These are phyloP conservation scores for Microbotryomycetes sp. DNA, from an alignment of 1,284 basidiomycete genomes.

Conservation along the genomic window DNA sequence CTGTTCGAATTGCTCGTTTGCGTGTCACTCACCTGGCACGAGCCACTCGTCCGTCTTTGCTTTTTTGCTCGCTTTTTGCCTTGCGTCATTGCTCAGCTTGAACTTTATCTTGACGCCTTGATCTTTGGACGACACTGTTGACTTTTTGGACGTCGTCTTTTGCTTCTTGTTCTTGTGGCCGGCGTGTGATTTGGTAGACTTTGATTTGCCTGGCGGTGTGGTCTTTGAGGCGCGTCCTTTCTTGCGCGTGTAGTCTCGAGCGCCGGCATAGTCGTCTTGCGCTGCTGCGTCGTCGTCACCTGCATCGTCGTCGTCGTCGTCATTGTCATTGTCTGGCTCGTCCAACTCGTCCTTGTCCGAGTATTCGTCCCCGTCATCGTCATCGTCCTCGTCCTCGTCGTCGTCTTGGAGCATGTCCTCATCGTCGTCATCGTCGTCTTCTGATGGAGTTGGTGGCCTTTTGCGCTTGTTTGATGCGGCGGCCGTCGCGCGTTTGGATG, in stretches of 20 bases:
- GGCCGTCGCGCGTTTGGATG: not conserved
- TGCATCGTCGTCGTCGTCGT: not conserved
- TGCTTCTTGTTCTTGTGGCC: not conserved
- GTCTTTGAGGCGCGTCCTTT: not conserved
- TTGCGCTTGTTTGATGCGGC: not conserved
- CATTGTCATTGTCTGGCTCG: not conserved
- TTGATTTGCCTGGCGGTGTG: not conserved
- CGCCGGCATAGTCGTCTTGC: not conserved
- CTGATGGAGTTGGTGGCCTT: not conserved
- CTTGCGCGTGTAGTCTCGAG: no score
- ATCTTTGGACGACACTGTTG: not conserved
- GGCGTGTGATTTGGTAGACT: not conserved
- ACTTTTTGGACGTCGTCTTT: not conserved
- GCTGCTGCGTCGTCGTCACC: not conserved
- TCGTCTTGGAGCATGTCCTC: slow-evolving; percentile 3
- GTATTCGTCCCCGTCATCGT: not conserved
- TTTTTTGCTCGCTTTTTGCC: not conserved
- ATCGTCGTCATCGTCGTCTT: slow-evolving; percentile 3
- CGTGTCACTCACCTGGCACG: not conserved
- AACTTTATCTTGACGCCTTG: slow-evolving; percentile 29
- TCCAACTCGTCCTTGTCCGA: not conserved
- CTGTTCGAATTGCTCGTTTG: no score
- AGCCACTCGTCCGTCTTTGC: not conserved
- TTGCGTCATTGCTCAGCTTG: slow-evolving; percentile 10
- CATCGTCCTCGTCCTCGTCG: slow-evolving; percentile 7